Evolutionary conservation across 2,329 filamentous ascomycete species (phyloP).

Genomic region (Dactylellina haptotyla): DNA sequence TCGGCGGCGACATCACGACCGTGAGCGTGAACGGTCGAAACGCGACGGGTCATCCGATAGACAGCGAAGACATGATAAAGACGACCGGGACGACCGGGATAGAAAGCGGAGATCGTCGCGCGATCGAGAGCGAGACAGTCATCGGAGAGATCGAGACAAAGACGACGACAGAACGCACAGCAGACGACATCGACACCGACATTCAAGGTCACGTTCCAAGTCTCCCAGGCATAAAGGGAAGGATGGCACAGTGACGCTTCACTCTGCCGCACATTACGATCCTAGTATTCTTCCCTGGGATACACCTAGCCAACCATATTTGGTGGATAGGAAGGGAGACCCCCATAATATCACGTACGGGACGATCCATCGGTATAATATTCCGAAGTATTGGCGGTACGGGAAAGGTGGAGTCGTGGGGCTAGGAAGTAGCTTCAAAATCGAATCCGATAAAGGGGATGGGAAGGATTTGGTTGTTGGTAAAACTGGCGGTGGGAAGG

Average conservation of each 20-base stretch:
- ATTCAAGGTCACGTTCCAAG: conserved; percentile 28
- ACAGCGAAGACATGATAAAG: conserved; percentile 40
- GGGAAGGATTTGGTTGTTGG: conserved; percentile 59
- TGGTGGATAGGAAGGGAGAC: conserved; percentile 80
- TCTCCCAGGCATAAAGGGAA: conserved; percentile 8
- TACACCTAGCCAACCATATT: conserved; percentile 53
- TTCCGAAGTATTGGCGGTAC: conserved; percentile 76
- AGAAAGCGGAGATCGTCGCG: conserved; percentile 45
- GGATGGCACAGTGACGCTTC: conserved; percentile 13
- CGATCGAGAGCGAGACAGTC: conserved; percentile 22
- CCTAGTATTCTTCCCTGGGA: conserved; percentile 54
- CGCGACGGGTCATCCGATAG: conserved; percentile 48
- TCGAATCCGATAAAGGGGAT: conserved; percentile 69
- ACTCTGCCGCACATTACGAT: conserved; percentile 21
- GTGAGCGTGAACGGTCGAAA: conserved; percentile 13
- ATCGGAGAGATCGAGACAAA: conserved; percentile 29
- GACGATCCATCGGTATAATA: conserved; percentile 74
- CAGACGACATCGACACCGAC: conserved; percentile 8
- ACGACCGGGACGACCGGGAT: conserved; percentile 16
- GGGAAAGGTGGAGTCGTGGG: conserved; percentile 79
- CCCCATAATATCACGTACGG: conserved; percentile 78
- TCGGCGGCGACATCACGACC: conserved; percentile 17
- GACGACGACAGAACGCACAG: conserved; percentile 31
- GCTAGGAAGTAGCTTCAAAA: conserved; percentile 68
- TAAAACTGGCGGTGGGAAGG: conserved; percentile 18